These are phyloP conservation scores for Bryum argenteum DNA, from an alignment of 225 moss, liverwort and hornwort species.

Conservation along the genomic window DNA sequence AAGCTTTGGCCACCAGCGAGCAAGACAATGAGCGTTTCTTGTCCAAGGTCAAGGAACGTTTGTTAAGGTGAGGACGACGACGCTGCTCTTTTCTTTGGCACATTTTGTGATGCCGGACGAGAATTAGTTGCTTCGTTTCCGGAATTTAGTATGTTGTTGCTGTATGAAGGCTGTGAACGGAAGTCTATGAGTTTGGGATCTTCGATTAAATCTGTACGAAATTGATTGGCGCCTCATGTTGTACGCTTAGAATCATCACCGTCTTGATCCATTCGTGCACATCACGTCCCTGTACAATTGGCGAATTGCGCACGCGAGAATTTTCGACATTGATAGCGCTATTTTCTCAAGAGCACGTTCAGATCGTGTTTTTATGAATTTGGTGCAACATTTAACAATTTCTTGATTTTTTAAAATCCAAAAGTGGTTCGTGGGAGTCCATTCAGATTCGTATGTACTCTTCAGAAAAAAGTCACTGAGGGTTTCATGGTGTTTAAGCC, in stretches of 20 bases:
- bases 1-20: slow-evolving; percentile 58
- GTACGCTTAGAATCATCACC: too few species aligned
- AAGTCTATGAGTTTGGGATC: too few species aligned
- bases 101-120: not conserved
- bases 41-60: slow-evolving; percentile 48
- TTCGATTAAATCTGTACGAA: too few species aligned
- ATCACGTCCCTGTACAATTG: slow-evolving; percentile 1
- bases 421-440: too few species aligned
- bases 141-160: not conserved
- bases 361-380: not conserved
- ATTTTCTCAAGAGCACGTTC: not conserved
- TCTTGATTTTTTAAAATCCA: too few species aligned
- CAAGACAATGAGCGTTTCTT: slow-evolving; percentile 72
- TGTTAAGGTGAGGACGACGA: slow-evolving; percentile 40
- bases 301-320: slow-evolving; percentile 18
- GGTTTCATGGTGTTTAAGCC: too few species aligned
- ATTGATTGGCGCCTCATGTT: too few species aligned
- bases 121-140: not conserved
- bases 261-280: not conserved
- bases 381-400: too few species aligned
- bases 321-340: slow-evolving; percentile 26
- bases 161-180: too few species aligned
- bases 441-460: too few species aligned
- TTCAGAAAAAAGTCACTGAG: too few species aligned
- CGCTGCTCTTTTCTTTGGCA: not conserved